Evolutionary conservation across 306 rosid genomes (phyloP).

Genomic region (Rosa lucieae): DNA sequence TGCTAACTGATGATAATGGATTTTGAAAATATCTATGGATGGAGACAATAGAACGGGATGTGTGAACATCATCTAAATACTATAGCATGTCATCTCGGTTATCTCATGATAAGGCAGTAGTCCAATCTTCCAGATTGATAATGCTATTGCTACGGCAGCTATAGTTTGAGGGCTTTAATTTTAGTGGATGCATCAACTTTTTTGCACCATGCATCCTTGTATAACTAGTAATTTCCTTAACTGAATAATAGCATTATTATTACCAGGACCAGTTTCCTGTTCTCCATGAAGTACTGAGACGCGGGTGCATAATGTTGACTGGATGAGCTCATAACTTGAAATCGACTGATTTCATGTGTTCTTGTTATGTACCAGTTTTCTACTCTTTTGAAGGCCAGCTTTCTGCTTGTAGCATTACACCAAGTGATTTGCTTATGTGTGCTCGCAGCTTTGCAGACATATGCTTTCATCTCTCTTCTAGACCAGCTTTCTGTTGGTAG

Average conservation of each 20-base stretch:
- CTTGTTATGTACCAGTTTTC: not conserved
- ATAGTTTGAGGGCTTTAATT: not conserved
- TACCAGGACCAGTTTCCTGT: not conserved
- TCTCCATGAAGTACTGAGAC: not conserved
- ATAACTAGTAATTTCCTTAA: not conserved
- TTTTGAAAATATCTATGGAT: constrained; percentile 11
- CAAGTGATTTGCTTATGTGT: not conserved
- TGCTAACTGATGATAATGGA: not conserved
- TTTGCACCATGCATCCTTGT: not conserved
- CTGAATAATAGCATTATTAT: not conserved
- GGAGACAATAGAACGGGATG: not conserved
- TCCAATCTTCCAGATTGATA: not conserved
- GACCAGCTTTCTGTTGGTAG: not conserved
- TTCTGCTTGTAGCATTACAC: not conserved
- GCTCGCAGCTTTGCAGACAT: not conserved
- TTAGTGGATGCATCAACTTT: not conserved
- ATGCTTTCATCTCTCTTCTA: not conserved
- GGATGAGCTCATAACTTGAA: not conserved
- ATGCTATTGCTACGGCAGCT: not conserved
- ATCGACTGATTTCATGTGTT: not conserved
- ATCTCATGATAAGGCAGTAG: not conserved
- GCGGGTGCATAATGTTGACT: not conserved
- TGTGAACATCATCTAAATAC: not conserved
- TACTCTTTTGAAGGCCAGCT: not conserved
- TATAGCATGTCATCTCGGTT: not conserved